Base-by-base conservation (phyloP, 768 basidiomycete species). In the Pholiota conissans region DNA sequence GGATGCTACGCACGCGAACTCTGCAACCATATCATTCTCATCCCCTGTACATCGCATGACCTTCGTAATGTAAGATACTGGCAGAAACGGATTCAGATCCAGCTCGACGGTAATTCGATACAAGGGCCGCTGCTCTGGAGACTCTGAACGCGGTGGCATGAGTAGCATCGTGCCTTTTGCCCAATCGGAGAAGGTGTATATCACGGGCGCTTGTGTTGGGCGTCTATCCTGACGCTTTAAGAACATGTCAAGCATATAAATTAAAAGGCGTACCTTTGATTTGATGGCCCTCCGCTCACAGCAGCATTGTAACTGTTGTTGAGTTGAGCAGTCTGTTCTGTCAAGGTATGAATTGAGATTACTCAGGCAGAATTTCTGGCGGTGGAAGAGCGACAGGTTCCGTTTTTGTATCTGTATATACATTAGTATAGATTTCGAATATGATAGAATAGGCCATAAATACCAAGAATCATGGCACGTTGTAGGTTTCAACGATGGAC, bases 31-130 rank as follows among this genome's bases (percentile, higher is more conserved):
- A 10, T 67, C 63, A 5, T 67, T 70, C 35, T 69, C 64, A 14
- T 66, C 63, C 11, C 56, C 56, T 16, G 61, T 66, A 8, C 66
- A 64, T 6, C 74, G 64, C 35, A 66, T 63, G 3, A 82, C 67
- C 16, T 69, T 69, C 1, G 80, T 82, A 13, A 75, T 63, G 56
- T 77, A 78, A 1, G 76, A 78, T 2, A 81, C 62, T 9, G 79
- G 79, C 1, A 76, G 67, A 50, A 81, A 78, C 2, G 79, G 80
- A 56, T 77, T 76, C 16, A 81, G 69, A 56, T 80, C 76, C 28
- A 82, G 69, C 4, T 71, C 63, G 1, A 77, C 76, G 5, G 74
- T 68, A 30, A 82, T 74, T n/a, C 73, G 72, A 55, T 79, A 80
- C 14, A 77, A 50, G 1, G 79, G 76, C 30, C 65, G 66, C 16